These are phyloP conservation scores for Avena sativa DNA, from an alignment of 176 grass and related monocot genomes.

Conservation along the genomic window DNA sequence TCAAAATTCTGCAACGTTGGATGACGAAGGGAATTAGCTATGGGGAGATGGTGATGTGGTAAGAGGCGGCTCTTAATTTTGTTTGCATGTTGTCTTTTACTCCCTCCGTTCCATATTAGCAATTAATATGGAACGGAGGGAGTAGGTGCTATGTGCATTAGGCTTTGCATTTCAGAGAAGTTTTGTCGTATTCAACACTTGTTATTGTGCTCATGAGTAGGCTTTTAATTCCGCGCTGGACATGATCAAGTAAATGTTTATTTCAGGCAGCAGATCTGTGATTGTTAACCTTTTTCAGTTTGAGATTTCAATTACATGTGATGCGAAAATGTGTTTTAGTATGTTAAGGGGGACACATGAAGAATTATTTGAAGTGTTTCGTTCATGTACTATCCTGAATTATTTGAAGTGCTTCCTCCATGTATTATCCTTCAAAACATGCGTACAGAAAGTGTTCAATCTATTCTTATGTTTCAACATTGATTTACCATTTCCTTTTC, in stretches of 20 bases:
- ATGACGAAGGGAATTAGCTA: slow-evolving; percentile 69
- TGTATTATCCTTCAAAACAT: neutral
- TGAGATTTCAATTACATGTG: neutral
- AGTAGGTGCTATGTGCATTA: neutral
- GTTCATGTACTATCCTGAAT: neutral
- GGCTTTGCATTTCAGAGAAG: slow-evolving; percentile 12
- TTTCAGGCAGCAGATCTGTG: slow-evolving; percentile 22
- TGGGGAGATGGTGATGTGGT: slow-evolving; percentile 64
- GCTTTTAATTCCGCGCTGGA: neutral
- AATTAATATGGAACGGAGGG: too few species aligned
- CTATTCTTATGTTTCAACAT: slow-evolving; percentile 25
- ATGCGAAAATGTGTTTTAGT: neutral
- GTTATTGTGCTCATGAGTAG: neutral
- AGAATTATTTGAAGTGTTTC: neutral
- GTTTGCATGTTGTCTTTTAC: neutral
- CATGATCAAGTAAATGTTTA: slow-evolving; percentile 18
- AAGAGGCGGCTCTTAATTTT: neutral
- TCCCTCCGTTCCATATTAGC: too few species aligned
- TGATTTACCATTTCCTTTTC: neutral
- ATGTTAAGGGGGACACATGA: neutral
- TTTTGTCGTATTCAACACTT: neutral
- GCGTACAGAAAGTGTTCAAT: neutral
- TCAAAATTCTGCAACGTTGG: slow-evolving; percentile 59
- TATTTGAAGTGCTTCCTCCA: neutral
- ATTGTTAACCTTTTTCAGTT: neutral